Base-by-base conservation (phyloP, 805 yeast species). In the Clavispora vitiphila region DNA sequence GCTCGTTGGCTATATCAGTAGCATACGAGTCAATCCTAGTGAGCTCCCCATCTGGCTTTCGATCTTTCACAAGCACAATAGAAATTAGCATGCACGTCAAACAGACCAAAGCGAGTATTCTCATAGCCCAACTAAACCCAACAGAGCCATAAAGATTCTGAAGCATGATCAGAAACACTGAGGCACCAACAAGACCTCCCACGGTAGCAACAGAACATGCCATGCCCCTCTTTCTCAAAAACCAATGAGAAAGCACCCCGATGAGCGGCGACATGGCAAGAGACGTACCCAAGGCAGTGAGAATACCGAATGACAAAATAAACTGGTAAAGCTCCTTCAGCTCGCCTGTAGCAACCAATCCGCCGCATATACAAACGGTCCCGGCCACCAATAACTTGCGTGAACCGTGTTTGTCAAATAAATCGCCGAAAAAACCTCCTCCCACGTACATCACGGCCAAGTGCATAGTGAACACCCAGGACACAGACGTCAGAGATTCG, bases 121-220 rank as follows among this genome's bases (percentile, higher is more conserved):
- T 63, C 32, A 74, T 62, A 2, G 78, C 72, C 82, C 82, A 78
- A 8, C 62, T 64, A 49, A 74, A 77, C 1, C 83, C 83, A 19
- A 74, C 64, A 10, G 57, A 51, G 1, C 54, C 54, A 48, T 76
- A 80, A 20, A 80, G 56, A 26, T 66, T 63, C 47, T 77, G 69
- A 47, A 80, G 65, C 59, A 78, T 68, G 37, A 77, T 58, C 3
- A 84, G 81, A 61, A 80, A 72, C 5, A 9, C 71, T 50, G 41
- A 77, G 64, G 79, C 78, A 4, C 81, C 81, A 7, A 74, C 50
- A 4, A 78, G 68, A 0, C 80, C 76, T 11, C 81, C 81, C 6
- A 71, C 53, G 1, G 77, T 71, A 0, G 73, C 73, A 5, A 73
- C 46, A 2, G 77, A 74, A 15, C 66, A 58, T 4, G 76, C 78